These are phyloP conservation scores for Aspergillus baeticus DNA, from an alignment of 495 filamentous ascomycete species.

Conservation along the genomic window DNA sequence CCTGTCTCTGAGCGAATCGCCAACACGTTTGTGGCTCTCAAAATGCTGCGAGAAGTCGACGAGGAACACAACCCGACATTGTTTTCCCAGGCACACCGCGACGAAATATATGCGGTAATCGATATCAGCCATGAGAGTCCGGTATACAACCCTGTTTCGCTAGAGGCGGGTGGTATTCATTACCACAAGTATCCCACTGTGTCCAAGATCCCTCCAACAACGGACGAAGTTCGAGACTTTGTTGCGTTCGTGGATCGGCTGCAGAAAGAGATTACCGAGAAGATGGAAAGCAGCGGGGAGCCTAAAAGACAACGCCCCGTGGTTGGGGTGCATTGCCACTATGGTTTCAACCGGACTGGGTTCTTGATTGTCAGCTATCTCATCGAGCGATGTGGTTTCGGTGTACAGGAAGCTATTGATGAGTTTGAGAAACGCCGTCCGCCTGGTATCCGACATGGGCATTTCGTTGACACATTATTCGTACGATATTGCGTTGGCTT, in stretches of 20 bases:
- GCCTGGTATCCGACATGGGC: constrained; percentile 83
- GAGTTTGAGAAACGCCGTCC: constrained; percentile 72
- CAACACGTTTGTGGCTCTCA: constrained; percentile 78
- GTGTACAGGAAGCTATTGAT: constrained; percentile 74
- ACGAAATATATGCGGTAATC: constrained; percentile 68
- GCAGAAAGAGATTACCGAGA: constrained; percentile 40
- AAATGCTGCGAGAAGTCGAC: constrained; percentile 84
- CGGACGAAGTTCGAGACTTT: constrained; percentile 74
- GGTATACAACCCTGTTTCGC: constrained; percentile 75
- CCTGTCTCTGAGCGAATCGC: constrained; percentile 76
- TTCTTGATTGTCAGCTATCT: constrained; percentile 91
- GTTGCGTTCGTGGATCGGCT: constrained; percentile 75
- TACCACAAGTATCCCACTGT: constrained; percentile 91
- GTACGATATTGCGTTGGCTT: constrained; percentile 68
- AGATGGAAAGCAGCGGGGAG: constrained; percentile 41
- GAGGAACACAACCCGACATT: constrained; percentile 73
- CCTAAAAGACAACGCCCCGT: constrained; percentile 46
- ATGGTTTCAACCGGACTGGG: constrained; percentile 89
- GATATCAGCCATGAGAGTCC: constrained; percentile 88
- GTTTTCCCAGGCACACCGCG: constrained; percentile 69
- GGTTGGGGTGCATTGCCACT: constrained; percentile 91
- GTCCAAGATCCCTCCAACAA: constrained; percentile 83
- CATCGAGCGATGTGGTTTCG: constrained; percentile 73
- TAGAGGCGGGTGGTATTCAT: constrained; percentile 68
- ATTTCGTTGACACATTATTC: constrained; percentile 85